phyloP scores from a whole-genome alignment of 768 basidiomycete species.

The Favolaschia claudopus region DNA sequence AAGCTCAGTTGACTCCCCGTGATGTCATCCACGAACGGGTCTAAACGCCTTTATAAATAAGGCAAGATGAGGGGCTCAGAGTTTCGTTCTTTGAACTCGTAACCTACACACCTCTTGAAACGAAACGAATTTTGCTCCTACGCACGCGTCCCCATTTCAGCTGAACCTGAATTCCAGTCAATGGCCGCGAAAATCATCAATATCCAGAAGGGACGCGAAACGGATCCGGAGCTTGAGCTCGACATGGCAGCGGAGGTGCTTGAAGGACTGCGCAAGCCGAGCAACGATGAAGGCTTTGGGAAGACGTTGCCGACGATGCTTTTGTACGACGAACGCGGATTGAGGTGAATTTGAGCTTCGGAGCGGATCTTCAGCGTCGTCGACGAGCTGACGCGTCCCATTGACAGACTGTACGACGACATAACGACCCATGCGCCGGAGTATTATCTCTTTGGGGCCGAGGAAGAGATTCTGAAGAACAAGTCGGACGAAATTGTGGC shows the following conservation, averaged over 20 bases:
- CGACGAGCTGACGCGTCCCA: not conserved
- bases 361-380: not conserved
- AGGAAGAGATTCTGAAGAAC: constrained; percentile 82
- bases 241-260: constrained; percentile 33
- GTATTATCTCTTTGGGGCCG: constrained; percentile 92
- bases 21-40: constrained; percentile 18
- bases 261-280: constrained; percentile 9
- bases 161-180: too few relatives aligned
- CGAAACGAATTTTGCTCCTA: too few relatives aligned
- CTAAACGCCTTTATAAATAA: constrained; percentile 13
- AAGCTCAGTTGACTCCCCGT: constrained; percentile 9
- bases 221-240: constrained; percentile 34
- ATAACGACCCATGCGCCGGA: constrained; percentile 81
- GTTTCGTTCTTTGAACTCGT: not conserved
- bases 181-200: constrained; percentile 62
- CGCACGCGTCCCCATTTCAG: too few relatives aligned
- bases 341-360: constrained; percentile 46
- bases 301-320: constrained; percentile 27
- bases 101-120: not conserved
- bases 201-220: constrained; percentile 47
- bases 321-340: constrained; percentile 81
- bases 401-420: constrained; percentile 73
- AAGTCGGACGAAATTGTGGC: constrained; percentile 79
- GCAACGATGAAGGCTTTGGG: not conserved
- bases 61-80: not conserved